A percentile compares a stretch with the other conserved stretches of the same genome.
These are phyloP conservation scores for Lagerstroemia speciosa DNA, from an alignment of 345 rosid species.

Conservation along the genomic window DNA sequence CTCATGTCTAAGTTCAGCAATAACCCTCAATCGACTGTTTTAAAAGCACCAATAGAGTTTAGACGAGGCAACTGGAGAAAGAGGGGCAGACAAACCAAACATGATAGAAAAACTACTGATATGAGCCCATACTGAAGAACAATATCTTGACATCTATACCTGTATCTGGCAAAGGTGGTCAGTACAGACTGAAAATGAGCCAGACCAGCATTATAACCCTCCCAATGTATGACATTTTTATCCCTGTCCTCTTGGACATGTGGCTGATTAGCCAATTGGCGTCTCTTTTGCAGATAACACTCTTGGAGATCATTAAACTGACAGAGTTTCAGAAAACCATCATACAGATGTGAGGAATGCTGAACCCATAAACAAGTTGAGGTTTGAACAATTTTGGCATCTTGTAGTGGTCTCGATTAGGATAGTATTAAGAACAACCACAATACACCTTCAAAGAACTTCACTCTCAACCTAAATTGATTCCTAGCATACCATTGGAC, in stretches of 20 bases:
- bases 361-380: neutral
- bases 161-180: constrained; percentile 75
- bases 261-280: constrained; percentile 53
- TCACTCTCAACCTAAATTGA: neutral
- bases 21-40: constrained; percentile 82
- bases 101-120: neutral
- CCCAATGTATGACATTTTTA: constrained; percentile 54
- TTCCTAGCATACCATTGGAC: neutral
- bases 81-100: neutral
- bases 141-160: constrained; percentile 33
- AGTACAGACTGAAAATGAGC: constrained; percentile 81
- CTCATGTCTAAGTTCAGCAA: constrained; percentile 91
- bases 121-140: neutral
- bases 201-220: constrained; percentile 81
- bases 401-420: neutral
- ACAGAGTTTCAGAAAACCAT: constrained; percentile 6
- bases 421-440: neutral
- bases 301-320: constrained; percentile 92
- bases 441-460: neutral
- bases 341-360: neutral
- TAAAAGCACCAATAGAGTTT: constrained; percentile 1
- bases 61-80: too few species aligned
- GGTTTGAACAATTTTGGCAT: neutral
- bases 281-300: constrained; percentile 91
- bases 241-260: constrained; percentile 50